Evolutionary conservation across 257 asterid species (phyloP).

Genomic region (Hygrophila difformis): DNA sequence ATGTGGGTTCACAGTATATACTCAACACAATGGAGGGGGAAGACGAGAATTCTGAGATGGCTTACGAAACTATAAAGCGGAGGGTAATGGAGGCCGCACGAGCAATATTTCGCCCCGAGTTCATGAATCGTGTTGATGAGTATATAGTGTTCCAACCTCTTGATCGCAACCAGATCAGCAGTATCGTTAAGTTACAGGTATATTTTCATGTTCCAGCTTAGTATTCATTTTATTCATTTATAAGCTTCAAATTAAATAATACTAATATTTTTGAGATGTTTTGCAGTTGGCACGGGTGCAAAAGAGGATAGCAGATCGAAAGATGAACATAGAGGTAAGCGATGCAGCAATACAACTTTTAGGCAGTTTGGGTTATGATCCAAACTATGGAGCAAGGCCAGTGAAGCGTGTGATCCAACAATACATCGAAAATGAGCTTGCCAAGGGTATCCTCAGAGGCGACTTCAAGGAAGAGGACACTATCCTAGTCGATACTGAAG

Average conservation of each 20-base stretch:
- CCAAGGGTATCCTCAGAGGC: slow-evolving; percentile 85
- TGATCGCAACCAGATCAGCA: slow-evolving; percentile 62
- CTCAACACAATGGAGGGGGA: slow-evolving; percentile 58
- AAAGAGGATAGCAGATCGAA: slow-evolving; percentile 68
- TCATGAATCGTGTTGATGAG: slow-evolving; percentile 93
- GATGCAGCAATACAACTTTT: slow-evolving; percentile 69
- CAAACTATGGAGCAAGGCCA: slow-evolving; percentile 91
- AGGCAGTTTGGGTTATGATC: slow-evolving; percentile 81
- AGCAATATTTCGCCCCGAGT: slow-evolving; percentile 78
- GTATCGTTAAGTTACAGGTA: slow-evolving; percentile 77
- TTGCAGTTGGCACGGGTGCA: slow-evolving; percentile 78
- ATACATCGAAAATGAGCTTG: slow-evolving; percentile 75
- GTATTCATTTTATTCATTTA: no score
- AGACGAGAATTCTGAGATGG: slow-evolving; percentile 36
- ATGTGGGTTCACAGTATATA: slow-evolving; percentile 85
- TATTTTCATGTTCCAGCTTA: no score
- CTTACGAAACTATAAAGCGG: slow-evolving; percentile 66
- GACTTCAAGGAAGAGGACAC: slow-evolving; percentile 77
- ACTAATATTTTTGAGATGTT: no score
- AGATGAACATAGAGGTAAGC: slow-evolving; percentile 65
- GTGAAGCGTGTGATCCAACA: slow-evolving; percentile 92
- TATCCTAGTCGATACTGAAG: slow-evolving; percentile 60
- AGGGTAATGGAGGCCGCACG: slow-evolving; percentile 89
- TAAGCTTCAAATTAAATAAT: no score
- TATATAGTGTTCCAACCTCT: slow-evolving; percentile 95